Base-by-base conservation (phyloP, 192 early-diverging fungal species). In the Entophlyctis helioformis region DNA sequence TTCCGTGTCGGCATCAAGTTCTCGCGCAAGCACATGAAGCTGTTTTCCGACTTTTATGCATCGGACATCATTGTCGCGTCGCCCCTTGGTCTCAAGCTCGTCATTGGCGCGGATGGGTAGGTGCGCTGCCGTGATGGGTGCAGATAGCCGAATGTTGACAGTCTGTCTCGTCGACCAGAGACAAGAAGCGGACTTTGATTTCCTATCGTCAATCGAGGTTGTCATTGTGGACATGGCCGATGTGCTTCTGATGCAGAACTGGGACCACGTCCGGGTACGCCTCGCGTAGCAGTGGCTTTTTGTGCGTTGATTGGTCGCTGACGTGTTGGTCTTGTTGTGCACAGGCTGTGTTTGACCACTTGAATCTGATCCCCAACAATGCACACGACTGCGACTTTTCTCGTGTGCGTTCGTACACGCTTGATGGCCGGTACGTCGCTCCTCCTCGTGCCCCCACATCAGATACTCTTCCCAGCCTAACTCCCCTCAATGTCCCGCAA, bases 331-430 rank as follows among this genome's bases (percentile, higher is more conserved):
- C 11, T 31, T 31, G 29, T 36, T 49, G 28, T 46, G 21, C 42
- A 5, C 60, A 85, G 71, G 81, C 85, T 43, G 60, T 95, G 4
- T 86, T 93, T 47, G 62, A 84, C 12, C 71, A 88, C 48, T 46
- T 94, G 60, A 96, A 98, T 55, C 44, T 71, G 32, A 92, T 83
- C 11, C 93, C 96, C 2, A 91, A 89, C 49, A 71, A 85, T 51
- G 63, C 84, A n/a, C 91, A 92, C 42, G 91, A 81, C 22, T 92
- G 88, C 59, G 91, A 98, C 56, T 96, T 98, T 68, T 92, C 91
- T 1, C 74, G 95, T 16, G 76, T 93, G 29, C 78, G 83, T 36
- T 72, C 69, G 38, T 94, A 85, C 79, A 83, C 74, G 43, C 64
- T 98, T 15, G 95, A 96, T 39, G 85, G 85, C 18, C 76, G 64